Percentiles rank a stretch among this genome's conserved stretches.
These are phyloP conservation scores for Metarhizium anisopliae DNA, from an alignment of 2,329 filamentous ascomycete genomes.

Conservation along the genomic window DNA sequence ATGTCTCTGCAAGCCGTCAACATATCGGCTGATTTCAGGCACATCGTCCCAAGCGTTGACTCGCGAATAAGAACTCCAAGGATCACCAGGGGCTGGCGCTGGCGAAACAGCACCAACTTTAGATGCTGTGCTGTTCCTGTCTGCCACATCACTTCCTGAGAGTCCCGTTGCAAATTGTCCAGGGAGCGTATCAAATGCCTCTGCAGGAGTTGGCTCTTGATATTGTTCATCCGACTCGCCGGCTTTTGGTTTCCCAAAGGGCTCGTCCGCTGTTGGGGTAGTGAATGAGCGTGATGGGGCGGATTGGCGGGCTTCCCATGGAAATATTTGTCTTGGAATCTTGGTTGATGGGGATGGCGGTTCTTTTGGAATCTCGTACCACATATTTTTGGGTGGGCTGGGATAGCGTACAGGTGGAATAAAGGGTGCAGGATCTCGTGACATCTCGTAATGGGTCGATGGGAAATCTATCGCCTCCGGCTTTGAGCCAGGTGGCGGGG, in stretches of 20 bases:
- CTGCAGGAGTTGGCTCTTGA: not conserved
- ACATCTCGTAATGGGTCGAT: constrained; percentile 73
- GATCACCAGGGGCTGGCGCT: constrained; percentile 27
- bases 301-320: constrained; percentile 70
- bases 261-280: constrained; percentile 3
- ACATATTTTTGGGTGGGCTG: constrained; percentile 79
- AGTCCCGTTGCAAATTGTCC: not conserved
- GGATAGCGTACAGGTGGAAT: constrained; percentile 69
- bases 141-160: not conserved
- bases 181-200: not conserved
- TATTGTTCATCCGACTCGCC: constrained; percentile 7
- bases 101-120: not conserved
- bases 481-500: constrained; percentile 56
- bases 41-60: constrained; percentile 91
- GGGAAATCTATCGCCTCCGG: constrained; percentile 85
- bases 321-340: constrained; percentile 66
- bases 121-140: not conserved
- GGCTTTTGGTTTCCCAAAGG: constrained; percentile 15
- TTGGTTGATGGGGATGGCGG: constrained; percentile 44
- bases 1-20: constrained; percentile 64
- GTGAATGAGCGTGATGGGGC: constrained; percentile 55
- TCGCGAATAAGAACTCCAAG: constrained; percentile 66
- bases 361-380: constrained; percentile 69
- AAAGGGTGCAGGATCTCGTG: constrained; percentile 64
- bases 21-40: constrained; percentile 79